These are phyloP conservation scores for Cladosporium velox DNA, from an alignment of 2,329 filamentous ascomycete genomes.

Conservation along the genomic window DNA sequence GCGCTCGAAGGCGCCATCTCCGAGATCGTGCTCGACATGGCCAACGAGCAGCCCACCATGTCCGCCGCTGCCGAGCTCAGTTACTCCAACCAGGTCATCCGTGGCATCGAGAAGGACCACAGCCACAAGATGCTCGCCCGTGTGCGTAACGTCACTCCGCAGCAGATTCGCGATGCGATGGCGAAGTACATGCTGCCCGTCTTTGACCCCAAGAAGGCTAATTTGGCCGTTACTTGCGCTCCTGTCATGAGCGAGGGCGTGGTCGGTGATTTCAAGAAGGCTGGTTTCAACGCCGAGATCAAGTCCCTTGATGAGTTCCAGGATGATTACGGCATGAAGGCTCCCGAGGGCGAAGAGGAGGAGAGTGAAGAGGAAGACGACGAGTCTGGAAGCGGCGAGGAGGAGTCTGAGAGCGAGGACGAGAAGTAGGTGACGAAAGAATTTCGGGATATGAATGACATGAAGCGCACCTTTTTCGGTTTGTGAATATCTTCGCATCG, in stretches of 20 bases:
- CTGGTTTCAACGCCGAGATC: constrained; percentile 77
- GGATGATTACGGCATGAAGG: constrained; percentile 82
- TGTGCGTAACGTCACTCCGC: constrained; percentile 72
- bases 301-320: constrained; percentile 77
- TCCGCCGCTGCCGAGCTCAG: constrained; percentile 77
- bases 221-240: constrained; percentile 86
- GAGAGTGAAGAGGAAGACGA: constrained; percentile 60
- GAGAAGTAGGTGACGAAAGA: constrained; percentile 3
- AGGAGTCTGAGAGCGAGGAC: constrained; percentile 19
- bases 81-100: constrained; percentile 79
- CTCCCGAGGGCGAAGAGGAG: constrained; percentile 61
- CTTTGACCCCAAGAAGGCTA: constrained; percentile 77
- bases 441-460: neutral
- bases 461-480: constrained; percentile 1
- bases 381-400: constrained; percentile 46
- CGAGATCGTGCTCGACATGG: constrained; percentile 81
- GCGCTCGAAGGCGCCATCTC: constrained; percentile 89
- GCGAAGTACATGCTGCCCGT: constrained; percentile 73
- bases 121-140: constrained; percentile 73
- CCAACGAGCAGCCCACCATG: constrained; percentile 86
- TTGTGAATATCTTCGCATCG: neutral
- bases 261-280: constrained; percentile 69
- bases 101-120: constrained; percentile 74
- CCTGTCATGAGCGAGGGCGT: constrained; percentile 81
- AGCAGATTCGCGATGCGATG: constrained; percentile 76